These are phyloP conservation scores for Nitzschia inconspicua DNA, from an alignment of 108 stramenopile species.

Conservation along the genomic window DNA sequence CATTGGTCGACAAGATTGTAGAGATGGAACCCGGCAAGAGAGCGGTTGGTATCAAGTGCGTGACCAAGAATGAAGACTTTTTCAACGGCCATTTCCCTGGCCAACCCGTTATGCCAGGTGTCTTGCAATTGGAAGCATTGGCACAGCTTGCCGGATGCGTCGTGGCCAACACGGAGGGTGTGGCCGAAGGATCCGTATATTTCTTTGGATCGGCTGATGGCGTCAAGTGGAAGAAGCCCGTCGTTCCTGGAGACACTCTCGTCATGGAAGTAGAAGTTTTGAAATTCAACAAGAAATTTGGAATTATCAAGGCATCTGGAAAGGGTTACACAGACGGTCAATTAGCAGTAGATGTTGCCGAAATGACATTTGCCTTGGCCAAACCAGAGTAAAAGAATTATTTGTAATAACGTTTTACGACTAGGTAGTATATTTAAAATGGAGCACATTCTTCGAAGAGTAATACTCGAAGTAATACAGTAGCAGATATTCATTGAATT, in stretches of 20 bases:
- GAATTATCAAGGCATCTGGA: conserved; percentile 84
- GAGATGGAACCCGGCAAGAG: conserved; percentile 91
- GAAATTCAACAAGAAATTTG: conserved; percentile 85
- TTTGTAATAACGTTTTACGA: too few relatives aligned
- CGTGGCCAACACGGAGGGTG: conserved; percentile 84
- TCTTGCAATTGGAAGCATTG: conserved; percentile 96
- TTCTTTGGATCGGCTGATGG: conserved; percentile 97
- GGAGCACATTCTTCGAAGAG: too few relatives aligned
- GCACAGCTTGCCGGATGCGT: conserved; percentile 96
- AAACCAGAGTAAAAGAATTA: conserved; percentile 2
- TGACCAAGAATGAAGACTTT: conserved; percentile 96
- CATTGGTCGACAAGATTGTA: conserved; percentile 88
- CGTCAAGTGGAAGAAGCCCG: conserved; percentile 98
- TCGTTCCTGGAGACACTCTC: conserved; percentile 92
- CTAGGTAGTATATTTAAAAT: too few relatives aligned
- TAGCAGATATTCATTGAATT: too few relatives aligned
- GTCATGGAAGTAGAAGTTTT: conserved; percentile 96
- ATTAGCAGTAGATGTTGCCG: conserved; percentile 75
- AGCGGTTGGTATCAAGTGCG: conserved; percentile 93
- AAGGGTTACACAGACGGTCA: conserved; percentile 86
- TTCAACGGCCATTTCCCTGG: conserved; percentile 98
- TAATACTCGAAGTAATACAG: too few relatives aligned
- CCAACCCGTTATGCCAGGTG: conserved; percentile 97
- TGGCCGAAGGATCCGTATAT: conserved; percentile 83
- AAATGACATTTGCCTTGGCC: conserved; percentile 79